Evolutionary conservation across 768 basidiomycete species (phyloP), one percentile per base, ranked within the genome.

Genomic region (Russula emetica): DNA sequence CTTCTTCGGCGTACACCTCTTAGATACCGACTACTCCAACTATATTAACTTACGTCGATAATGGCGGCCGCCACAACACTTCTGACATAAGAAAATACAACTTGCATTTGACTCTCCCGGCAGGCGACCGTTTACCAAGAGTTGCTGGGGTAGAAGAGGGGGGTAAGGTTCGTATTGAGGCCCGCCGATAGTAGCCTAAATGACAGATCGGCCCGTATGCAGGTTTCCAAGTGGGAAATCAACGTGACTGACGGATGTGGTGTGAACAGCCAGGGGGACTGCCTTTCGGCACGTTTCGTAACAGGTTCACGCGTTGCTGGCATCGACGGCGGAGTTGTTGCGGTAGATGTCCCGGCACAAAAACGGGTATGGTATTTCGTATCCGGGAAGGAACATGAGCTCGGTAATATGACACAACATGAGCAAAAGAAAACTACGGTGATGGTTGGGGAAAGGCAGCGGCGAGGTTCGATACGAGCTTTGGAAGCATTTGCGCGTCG

Each of bases 401-500:
- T 45, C 42, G 2, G 32, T 36, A 50, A 50, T 36, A 50, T 34
- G 30, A 34, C 42, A 60, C 34, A 22, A 50, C 47, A 44, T 28
- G 26, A 14, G 22, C 20, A 51, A 24, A 24, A 28, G 44, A 57
- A 50, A 56, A 45, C 50, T 63, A 63, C 40, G n/a, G 22, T 22
- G 59, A 52, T n/a, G 49, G 42, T 20, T 38, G 59, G 16, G 49
- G 49, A 52, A 65, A 65, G 16, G 59, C 22, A 16, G 55, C 26
- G 20, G 49, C n/a, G 30, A 65, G 59, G 42, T 61, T 56, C 14
- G 16, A 38, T 38, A 85, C 79, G 24, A 88, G 47, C 8, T 74
- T 74, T 2, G 71, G 70, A 14, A 84, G 76, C 5, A 74, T 73
- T 10, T 74, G 74, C 0, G 76, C 77, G 4, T 82, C 78, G 0